These are phyloP conservation scores for Pulveroboletus sp. DNA, from an alignment of 768 basidiomycete species.

Conservation along the genomic window DNA sequence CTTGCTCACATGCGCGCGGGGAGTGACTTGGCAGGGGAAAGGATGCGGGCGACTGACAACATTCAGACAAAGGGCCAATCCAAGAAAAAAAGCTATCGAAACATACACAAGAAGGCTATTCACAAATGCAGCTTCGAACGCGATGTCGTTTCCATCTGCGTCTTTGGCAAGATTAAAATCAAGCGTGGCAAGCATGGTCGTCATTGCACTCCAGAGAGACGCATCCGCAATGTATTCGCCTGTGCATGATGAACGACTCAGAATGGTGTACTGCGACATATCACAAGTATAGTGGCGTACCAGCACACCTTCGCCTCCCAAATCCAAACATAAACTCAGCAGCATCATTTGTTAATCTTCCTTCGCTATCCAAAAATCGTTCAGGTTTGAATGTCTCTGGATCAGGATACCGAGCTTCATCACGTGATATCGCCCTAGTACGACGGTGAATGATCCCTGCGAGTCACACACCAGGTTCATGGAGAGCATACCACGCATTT, in stretches of 20 bases:
- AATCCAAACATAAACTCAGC: constrained; percentile 7
- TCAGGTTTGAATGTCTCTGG: no score
- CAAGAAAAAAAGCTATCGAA: neutral
- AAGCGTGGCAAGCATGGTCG: constrained; percentile 8
- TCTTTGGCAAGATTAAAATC: no score
- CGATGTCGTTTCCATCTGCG: constrained; percentile 6
- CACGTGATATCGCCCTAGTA: constrained; percentile 9
- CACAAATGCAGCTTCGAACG: constrained; percentile 3
- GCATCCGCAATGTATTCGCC: constrained; percentile 9
- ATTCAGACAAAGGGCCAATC: neutral
- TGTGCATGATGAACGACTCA: neutral
- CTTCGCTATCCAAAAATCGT: constrained; percentile 9
- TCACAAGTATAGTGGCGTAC: neutral
- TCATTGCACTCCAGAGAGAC: constrained; percentile 6
- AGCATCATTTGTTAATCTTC: constrained; percentile 6
- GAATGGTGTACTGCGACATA: no score
- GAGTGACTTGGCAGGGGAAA: neutral
- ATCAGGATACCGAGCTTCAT: no score
- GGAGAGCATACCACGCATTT: constrained; percentile 8
- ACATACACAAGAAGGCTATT: neutral
- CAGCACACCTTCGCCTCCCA: constrained; percentile 5
- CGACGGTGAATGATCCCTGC: neutral
- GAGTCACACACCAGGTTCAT: neutral
- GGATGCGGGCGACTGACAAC: neutral
- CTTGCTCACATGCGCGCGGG: neutral